These are phyloP conservation scores for Aphanocladium album DNA, from an alignment of 2,329 filamentous ascomycete species.

Conservation along the genomic window DNA sequence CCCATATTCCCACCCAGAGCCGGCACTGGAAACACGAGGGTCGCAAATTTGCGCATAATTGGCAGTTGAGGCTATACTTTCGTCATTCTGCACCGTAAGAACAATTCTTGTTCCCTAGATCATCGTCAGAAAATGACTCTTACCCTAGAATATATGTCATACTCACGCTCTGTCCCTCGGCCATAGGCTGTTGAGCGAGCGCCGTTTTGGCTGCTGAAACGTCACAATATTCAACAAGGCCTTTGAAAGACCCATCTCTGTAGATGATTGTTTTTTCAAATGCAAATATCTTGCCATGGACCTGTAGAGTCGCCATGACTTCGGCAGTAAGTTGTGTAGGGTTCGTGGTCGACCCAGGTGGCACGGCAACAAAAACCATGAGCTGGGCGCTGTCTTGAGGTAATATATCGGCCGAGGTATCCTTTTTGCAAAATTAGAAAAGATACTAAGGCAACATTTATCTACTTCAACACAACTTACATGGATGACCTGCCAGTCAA, in stretches of 20 bases:
- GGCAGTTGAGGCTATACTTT: neutral
- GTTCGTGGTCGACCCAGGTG: constrained; percentile 17
- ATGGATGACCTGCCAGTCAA: constrained; percentile 39
- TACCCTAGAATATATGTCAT: neutral
- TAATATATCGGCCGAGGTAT: constrained; percentile 5
- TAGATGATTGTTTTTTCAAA: constrained; percentile 39
- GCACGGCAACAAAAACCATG: constrained; percentile 22
- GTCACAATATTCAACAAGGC: constrained; percentile 51
- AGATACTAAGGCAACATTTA: neutral
- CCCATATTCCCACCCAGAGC: neutral
- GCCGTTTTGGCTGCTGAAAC: constrained; percentile 37
- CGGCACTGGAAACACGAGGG: neutral
- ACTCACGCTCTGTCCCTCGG: constrained; percentile 2
- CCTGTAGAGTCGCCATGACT: constrained; percentile 30
- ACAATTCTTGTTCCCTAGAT: constrained; percentile 2
- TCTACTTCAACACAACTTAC: constrained; percentile 13
- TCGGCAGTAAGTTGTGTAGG: constrained; percentile 32
- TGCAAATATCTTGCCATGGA: constrained; percentile 48
- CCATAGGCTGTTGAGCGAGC: constrained; percentile 28
- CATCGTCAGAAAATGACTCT: neutral
- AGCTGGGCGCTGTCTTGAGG: constrained; percentile 24
- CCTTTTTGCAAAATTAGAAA: neutral
- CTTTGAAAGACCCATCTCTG: constrained; percentile 39
- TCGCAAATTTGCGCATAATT: neutral
- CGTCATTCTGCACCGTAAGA: neutral